phyloP scores from a whole-genome alignment of 768 basidiomycete genomes.

The Pisolithus orientalis region DNA sequence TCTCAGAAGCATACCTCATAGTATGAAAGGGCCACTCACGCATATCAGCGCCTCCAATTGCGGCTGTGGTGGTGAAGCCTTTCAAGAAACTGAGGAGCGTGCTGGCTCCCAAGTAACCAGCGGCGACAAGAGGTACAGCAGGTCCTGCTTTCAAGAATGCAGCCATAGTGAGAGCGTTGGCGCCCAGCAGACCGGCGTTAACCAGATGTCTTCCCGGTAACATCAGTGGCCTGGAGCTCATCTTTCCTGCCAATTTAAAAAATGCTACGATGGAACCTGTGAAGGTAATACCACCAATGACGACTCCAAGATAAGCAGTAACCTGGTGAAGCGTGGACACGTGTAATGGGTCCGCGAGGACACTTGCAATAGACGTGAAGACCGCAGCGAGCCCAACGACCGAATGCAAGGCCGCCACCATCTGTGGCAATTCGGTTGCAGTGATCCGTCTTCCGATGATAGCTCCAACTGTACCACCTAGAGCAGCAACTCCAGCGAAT shows the following conservation, averaged over 20 bases:
- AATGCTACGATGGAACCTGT: constrained; percentile 89
- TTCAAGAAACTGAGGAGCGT: constrained; percentile 76
- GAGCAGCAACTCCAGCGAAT: constrained; percentile 67
- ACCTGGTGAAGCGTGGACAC: constrained; percentile 69
- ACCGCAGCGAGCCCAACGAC: constrained; percentile 90
- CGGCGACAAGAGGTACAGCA: constrained; percentile 66
- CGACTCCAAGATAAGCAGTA: constrained; percentile 80
- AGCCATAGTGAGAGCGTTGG: constrained; percentile 68
- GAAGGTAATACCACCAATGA: constrained; percentile 86
- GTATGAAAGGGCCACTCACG: constrained; percentile 42
- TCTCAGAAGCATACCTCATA: constrained; percentile 4
- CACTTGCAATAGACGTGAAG: constrained; percentile 78
- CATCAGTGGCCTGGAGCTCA: constrained; percentile 66
- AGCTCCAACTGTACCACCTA: constrained; percentile 67
- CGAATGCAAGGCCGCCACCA: constrained; percentile 75
- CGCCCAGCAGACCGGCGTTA: constrained; percentile 64
- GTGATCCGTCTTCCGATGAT: constrained; percentile 79
- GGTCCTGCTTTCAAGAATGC: constrained; percentile 71
- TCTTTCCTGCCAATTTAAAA: constrained; percentile 77
- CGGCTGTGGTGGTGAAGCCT: constrained; percentile 82
- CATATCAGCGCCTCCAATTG: constrained; percentile 94
- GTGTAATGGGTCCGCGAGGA: constrained; percentile 65
- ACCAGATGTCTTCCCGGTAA: constrained; percentile 76
- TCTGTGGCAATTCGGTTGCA: constrained; percentile 84
- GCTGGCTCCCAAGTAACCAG: constrained; percentile 70